phyloP scores from a whole-genome alignment of 1,139 yeast genomes.

The Yamadazyma mexicana region DNA sequence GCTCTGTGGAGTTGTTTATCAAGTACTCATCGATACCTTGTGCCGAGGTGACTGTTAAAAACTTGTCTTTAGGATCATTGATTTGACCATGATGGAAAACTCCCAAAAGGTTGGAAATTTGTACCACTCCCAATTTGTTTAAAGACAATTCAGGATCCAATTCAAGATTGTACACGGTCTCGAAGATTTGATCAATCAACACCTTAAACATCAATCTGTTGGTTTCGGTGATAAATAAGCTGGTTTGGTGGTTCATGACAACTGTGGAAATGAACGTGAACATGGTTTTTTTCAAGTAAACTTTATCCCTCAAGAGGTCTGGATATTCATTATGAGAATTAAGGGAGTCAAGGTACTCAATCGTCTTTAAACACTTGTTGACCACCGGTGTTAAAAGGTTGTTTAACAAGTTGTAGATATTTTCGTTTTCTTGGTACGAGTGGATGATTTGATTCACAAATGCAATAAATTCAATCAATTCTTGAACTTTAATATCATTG shows the following conservation, averaged over 20 bases:
- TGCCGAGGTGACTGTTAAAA: conserved; percentile 49
- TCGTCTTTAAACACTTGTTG: conserved; percentile 57
- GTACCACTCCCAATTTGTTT: conserved; percentile 69
- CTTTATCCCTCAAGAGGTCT: conserved; percentile 59
- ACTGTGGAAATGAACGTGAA: conserved; percentile 68
- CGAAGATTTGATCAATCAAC: conserved; percentile 64
- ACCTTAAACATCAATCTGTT: conserved; percentile 64
- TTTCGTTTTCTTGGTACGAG: conserved; percentile 64
- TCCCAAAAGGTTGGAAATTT: conserved; percentile 64
- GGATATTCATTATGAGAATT: conserved; percentile 24
- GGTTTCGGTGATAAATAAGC: conserved; percentile 68
- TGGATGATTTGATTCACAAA: conserved; percentile 90
- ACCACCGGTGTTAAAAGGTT: conserved; percentile 74
- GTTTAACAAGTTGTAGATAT: conserved; percentile 71
- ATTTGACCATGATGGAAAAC: conserved; percentile 59
- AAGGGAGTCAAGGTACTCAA: conserved; percentile 27
- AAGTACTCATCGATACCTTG: conserved; percentile 73
- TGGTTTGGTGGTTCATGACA: conserved; percentile 75
- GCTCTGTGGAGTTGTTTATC: conserved; percentile 64
- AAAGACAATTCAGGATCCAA: conserved; percentile 8
- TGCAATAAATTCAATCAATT: conserved; percentile 77
- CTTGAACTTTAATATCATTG: conserved; percentile 58
- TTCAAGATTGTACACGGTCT: conserved; percentile 55
- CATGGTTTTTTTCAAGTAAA: conserved; percentile 65
- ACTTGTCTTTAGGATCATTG: conserved; percentile 51